Percentiles rank a stretch among this genome's conserved stretches.
These are phyloP conservation scores for Tillandsia leiboldiana DNA, from an alignment of 176 grass and related monocot species.

Conservation along the genomic window DNA sequence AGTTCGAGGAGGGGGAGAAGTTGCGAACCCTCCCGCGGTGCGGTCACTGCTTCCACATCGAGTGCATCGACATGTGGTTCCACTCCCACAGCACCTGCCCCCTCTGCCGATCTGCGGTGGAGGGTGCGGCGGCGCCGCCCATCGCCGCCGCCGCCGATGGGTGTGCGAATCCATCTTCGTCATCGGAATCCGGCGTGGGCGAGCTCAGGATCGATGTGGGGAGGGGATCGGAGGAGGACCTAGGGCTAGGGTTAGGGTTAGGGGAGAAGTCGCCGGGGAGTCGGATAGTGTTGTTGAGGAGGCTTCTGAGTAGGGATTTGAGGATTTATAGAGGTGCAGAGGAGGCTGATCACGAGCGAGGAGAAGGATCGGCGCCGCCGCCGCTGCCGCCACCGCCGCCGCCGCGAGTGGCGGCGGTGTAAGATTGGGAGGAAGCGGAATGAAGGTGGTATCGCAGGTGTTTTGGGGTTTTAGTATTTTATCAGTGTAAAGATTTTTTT, in stretches of 20 bases:
- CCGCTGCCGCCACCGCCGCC: background rate
- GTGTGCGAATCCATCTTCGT: background rate
- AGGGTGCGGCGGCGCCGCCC: background rate
- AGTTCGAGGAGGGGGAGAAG: slow-evolving; percentile 36
- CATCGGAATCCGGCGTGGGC: background rate
- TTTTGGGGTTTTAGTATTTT: background rate
- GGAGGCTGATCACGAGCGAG: slow-evolving; percentile 16
- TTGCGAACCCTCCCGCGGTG: slow-evolving; percentile 41
- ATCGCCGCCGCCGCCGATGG: background rate
- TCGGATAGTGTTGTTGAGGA: slow-evolving; percentile 10
- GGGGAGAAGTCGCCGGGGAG: slow-evolving; percentile 1
- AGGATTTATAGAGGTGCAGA: slow-evolving; percentile 3
- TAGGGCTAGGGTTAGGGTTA: background rate
- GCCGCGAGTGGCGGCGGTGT: background rate
- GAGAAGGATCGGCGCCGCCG: slow-evolving; percentile 9
- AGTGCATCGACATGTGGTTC: slow-evolving; percentile 68
- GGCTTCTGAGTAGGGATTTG: slow-evolving; percentile 27
- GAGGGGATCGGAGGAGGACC: background rate
- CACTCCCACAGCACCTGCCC: slow-evolving; percentile 43
- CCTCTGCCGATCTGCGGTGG: slow-evolving; percentile 47
- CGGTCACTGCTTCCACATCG: slow-evolving; percentile 49
- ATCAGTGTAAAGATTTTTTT: background rate
- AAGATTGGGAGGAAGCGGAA: background rate
- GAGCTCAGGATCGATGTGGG: slow-evolving; percentile 12
- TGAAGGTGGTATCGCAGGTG: background rate